Conservation (phyloP, 139 green algal genomes). For the Tetraselmis striata region DNA sequence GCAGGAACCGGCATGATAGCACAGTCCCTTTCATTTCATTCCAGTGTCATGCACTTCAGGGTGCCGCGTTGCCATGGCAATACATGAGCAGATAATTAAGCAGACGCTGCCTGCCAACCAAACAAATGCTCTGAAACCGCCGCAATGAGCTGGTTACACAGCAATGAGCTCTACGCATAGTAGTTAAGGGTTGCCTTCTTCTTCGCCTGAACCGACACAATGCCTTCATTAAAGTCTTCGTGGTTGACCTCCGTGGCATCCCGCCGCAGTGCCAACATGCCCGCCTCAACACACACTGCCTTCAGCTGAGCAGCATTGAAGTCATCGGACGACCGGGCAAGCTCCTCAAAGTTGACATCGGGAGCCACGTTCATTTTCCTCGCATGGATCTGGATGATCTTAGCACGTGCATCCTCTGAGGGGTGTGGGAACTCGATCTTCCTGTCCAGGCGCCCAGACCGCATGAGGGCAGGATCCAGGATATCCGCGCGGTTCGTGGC, state of each 20-base stretch:
- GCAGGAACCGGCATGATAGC: no score
- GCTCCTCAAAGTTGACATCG: slow-evolving; percentile 98
- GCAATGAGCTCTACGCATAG: slow-evolving; percentile 77
- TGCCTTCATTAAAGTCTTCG: slow-evolving; percentile 99
- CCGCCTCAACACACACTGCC: slow-evolving; percentile 96
- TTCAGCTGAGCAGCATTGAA: slow-evolving; percentile 97
- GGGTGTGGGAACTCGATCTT: slow-evolving; percentile 99
- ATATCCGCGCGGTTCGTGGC: slow-evolving; percentile 98
- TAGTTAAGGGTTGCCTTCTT: slow-evolving; percentile 97
- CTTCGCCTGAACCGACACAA: slow-evolving; percentile 96
- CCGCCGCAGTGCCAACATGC: slow-evolving; percentile 94
- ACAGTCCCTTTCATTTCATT: no score
- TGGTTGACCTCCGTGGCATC: slow-evolving; percentile 91
- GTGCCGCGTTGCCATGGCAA: no score
- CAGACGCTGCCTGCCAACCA: no score
- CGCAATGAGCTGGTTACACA: no score
- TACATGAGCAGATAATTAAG: no score
- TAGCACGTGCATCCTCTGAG: slow-evolving; percentile 90
- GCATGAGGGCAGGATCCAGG: slow-evolving; percentile 95
- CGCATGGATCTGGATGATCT: slow-evolving; percentile 87
- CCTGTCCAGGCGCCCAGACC: slow-evolving; percentile 86
- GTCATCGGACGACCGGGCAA: slow-evolving; percentile 91
- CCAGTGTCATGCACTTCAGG: no score
- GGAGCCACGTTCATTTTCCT: slow-evolving; percentile 78
- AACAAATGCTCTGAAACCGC: no score